Base-by-base conservation (phyloP, 441 rosid species). In the Arabidopsis lyrata region DNA sequence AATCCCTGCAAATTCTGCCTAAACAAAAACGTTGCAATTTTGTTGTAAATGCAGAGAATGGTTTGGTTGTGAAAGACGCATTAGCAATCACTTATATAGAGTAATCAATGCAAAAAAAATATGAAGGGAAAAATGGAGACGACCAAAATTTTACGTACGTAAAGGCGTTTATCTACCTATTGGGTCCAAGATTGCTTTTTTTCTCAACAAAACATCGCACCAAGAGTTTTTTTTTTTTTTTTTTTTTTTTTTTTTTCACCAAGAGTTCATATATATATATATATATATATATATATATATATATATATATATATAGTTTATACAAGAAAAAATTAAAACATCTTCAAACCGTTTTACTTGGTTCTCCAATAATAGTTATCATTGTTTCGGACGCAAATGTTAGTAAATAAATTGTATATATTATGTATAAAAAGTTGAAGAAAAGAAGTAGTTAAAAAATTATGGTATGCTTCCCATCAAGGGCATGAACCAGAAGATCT, bases 391-490 rank as follows among this genome's bases (percentile, higher is more conserved):
- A 65, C 8, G 4, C 1, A 22, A 36, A 35, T 50, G 15, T 12
- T 11, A 11, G 44, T 2, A 35, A 20, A 22, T 20, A 42, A 42
- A 4, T 11, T 39, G 20, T 42, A 32, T 12, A 5, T 29, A 42
- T 15, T 11, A 16, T 57, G 27, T 55, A 4, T 2, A 49, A 16
- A 7, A 12, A 8, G 31, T 49, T 63, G 6, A 52, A 63, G 16
- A 20, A 5, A 62, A 41, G 55, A 18, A 41, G 24, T 6, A 53
- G 63, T 31, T 14, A 72, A 72, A 62, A 47, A 63, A 72, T 53
- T 14, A 41, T 53, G 29, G 58, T 31, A 18, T 72, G 27, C 16
- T 52, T 62, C 38, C 16, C 52, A 60, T 60, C 22, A n/a, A n/a
- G n/a, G n/a, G n/a, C n/a, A n/a, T n/a, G n/a, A n/a, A n/a, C n/a